Evolutionary conservation across 257 asterid species (phyloP), one percentile per base, ranked within the genome.

Genomic region (Gentiana straminea): DNA sequence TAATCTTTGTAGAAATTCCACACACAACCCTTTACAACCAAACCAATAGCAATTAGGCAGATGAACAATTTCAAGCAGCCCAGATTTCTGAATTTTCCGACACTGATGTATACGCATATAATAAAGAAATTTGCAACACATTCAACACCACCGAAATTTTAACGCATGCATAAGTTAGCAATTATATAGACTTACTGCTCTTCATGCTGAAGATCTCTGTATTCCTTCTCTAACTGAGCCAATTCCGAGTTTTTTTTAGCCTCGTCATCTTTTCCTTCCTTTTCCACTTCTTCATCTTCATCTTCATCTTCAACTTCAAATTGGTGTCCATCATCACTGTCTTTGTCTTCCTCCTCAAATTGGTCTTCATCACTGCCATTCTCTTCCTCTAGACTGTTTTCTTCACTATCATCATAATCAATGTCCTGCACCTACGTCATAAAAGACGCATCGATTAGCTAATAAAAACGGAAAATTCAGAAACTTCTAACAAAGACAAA

Each of bases 201-300:
- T 68, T 78, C 70, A 33, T 78, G 72, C 63, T 58, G 80, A 55
- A 89, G 92, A 33, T 75, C 76, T 73, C 24, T 70, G 55, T 75
- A 75, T 70, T 86, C 97, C 72, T 86, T 77, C 77, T 80, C 88
- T 41, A 89, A 82, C 68, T 82, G 81, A 41, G 82, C 84, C 76
- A 89, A 67, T 75, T 79, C 97, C 37, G 70, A 81, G 49, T 69
- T 81, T 50, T 75, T 78, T 33, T 65, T 68, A 13, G 64, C 81
- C 33, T 65, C 79, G 10, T 55, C 59, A 44, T 36, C 69, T 51
- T 61, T 58, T 13, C 32, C 46, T 12, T 33, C 53, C 15, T 38
- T 72, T 34, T 61, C 63, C 2, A 46, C 83, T 10, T 32, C 64
- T 7, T 61, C 65, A 37, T 67, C 72, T 43, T 54, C 68, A 1